A percentile compares a stretch with the other conserved stretches of the same genome.
phyloP scores from a whole-genome alignment of 225 moss, liverwort and hornwort species.

The Neckera pumila region DNA sequence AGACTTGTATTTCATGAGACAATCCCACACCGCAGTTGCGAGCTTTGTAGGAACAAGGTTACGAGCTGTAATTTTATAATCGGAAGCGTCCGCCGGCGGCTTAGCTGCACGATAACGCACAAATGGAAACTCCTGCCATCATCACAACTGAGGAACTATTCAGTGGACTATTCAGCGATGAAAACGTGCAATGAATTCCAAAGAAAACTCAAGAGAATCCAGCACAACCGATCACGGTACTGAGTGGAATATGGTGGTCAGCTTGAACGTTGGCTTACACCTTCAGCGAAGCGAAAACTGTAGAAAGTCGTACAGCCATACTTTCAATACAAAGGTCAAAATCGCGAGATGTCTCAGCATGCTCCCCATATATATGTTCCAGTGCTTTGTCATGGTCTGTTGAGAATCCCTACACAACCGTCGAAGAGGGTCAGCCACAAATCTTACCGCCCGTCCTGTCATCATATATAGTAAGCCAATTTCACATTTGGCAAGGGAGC shows the following conservation, averaged over 20 bases:
- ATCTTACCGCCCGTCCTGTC: background rate
- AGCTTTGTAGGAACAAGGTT: slow-evolving; percentile 87
- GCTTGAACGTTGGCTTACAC: slow-evolving; percentile 9
- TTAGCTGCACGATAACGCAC: slow-evolving; percentile 80
- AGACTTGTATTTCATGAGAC: slow-evolving; percentile 82
- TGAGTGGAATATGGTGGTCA: background rate
- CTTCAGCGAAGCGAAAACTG: slow-evolving; percentile 94
- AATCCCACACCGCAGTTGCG: slow-evolving; percentile 87
- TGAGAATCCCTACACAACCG: slow-evolving; percentile 68
- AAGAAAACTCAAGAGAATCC: background rate
- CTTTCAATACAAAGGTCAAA: slow-evolving; percentile 81
- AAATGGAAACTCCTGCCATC: slow-evolving; percentile 84
- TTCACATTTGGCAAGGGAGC: background rate
- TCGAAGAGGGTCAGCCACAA: background rate
- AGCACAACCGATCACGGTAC: background rate
- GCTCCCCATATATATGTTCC: slow-evolving; percentile 88
- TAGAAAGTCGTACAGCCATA: slow-evolving; percentile 72
- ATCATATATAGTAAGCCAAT: background rate
- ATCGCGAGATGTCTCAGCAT: slow-evolving; percentile 63
- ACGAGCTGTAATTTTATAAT: slow-evolving; percentile 50
- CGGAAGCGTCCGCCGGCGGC: slow-evolving; percentile 44
- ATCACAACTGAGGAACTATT: slow-evolving; percentile 7
- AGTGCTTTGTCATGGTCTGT: slow-evolving; percentile 85
- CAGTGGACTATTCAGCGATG: background rate
- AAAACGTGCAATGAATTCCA: background rate